These are phyloP conservation scores for Phytophthora foliorum DNA, from an alignment of 352 stramenopile species.

Conservation along the genomic window DNA sequence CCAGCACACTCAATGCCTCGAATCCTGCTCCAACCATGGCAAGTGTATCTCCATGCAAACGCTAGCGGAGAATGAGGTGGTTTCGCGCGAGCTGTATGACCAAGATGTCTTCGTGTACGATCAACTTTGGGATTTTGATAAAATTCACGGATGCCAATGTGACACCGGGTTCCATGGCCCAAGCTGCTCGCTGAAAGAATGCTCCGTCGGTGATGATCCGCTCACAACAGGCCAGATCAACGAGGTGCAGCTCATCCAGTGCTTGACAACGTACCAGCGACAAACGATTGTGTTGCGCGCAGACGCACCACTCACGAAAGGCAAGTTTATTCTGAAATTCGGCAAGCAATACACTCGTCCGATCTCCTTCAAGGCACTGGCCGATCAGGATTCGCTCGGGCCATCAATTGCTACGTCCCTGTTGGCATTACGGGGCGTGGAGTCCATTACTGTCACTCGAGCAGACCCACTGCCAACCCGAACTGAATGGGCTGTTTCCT, in stretches of 20 bases:
- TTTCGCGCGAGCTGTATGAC: conserved; percentile 68
- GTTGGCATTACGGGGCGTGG: conserved; percentile 48
- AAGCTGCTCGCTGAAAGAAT: conserved; percentile 72
- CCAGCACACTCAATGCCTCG: conserved; percentile 60
- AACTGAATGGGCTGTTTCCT: conserved; percentile 64
- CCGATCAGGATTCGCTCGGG: conserved; percentile 53
- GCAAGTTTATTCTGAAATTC: conserved; percentile 71
- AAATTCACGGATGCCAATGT: conserved; percentile 82
- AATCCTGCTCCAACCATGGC: conserved; percentile 58
- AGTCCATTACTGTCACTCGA: conserved; percentile 47
- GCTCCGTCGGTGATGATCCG: conserved; percentile 74
- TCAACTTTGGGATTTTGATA: conserved; percentile 77
- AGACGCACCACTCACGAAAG: conserved; percentile 53
- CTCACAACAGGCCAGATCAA: conserved; percentile 66
- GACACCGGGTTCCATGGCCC: conserved; percentile 65
- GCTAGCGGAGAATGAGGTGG: conserved; percentile 56
- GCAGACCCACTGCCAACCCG: conserved; percentile 39
- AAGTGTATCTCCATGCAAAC: conserved; percentile 81
- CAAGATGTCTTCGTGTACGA: conserved; percentile 51
- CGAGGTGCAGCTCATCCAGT: conserved; percentile 72
- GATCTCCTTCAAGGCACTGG: conserved; percentile 65
- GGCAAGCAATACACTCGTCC: conserved; percentile 72
- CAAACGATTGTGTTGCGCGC: conserved; percentile 62
- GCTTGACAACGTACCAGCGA: conserved; percentile 65
- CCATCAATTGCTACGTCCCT: conserved; percentile 63